phyloP scores from a whole-genome alignment of 129 eudicot species.

The Flaveria ramosissima region DNA sequence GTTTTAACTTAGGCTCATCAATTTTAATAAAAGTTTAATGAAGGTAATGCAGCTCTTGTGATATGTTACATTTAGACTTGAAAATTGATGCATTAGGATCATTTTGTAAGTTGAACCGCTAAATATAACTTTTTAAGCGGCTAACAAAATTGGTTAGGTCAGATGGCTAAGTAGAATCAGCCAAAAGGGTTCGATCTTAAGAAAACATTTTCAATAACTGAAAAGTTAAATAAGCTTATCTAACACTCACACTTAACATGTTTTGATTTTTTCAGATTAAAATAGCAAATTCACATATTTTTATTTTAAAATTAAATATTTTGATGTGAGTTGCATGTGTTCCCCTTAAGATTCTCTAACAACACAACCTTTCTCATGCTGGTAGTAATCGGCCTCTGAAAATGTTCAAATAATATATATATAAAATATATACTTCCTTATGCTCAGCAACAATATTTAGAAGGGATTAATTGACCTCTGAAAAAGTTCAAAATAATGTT shows the following conservation, averaged over 20 bases:
- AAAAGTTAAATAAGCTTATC: not conserved
- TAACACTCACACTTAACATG: not conserved
- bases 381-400: no score
- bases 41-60: no score
- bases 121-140: no score
- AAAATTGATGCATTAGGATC: no score
- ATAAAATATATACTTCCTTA: not conserved
- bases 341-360: conserved; percentile 1
- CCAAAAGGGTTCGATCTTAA: not conserved
- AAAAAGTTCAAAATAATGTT: not conserved
- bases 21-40: no score
- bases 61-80: no score
- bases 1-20: no score
- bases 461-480: not conserved
- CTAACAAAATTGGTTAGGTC: no score
- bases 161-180: not conserved
- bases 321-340: not conserved
- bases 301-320: not conserved
- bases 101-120: no score
- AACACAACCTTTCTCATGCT: not conserved
- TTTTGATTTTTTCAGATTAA: not conserved
- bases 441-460: not conserved
- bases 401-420: not conserved
- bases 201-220: not conserved
- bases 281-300: not conserved